phyloP scores from a whole-genome alignment of 148 eudicot genomes.

The Rhododendron henanense region DNA sequence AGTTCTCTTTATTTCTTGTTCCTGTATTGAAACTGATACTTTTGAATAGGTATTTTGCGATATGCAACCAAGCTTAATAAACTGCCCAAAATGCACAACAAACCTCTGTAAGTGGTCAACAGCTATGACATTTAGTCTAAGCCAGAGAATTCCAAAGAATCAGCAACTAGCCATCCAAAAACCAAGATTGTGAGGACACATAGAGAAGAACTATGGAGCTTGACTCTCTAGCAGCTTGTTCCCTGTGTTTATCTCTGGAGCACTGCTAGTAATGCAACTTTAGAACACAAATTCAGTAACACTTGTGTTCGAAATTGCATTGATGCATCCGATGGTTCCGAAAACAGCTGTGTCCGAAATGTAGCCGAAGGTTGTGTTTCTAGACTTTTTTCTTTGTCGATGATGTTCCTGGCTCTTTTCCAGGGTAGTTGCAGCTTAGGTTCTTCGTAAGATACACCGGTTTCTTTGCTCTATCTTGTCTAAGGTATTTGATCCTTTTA shows the following conservation, averaged over 20 bases:
- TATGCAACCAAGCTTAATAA: background rate
- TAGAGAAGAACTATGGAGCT: background rate
- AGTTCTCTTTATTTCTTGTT: no score
- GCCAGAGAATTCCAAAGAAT: background rate
- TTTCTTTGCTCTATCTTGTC: background rate
- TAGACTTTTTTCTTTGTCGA: no score
- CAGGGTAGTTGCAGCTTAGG: background rate
- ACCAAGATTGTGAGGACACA: background rate
- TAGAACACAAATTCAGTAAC: background rate
- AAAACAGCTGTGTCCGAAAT: no score
- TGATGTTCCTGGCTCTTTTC: background rate
- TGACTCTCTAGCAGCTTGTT: background rate
- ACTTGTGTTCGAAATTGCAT: background rate
- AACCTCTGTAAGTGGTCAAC: background rate
- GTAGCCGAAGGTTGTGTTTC: no score
- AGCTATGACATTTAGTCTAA: background rate
- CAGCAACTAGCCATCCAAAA: background rate
- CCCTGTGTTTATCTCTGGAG: background rate
- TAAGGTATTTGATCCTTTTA: background rate
- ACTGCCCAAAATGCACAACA: background rate
- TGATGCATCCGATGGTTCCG: no score
- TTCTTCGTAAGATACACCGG: background rate
- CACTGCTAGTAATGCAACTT: background rate
- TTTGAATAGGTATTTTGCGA: background rate
- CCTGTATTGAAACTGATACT: background rate